These are phyloP conservation scores for Kokia cookei DNA, from an alignment of 441 rosid genomes.

Conservation along the genomic window DNA sequence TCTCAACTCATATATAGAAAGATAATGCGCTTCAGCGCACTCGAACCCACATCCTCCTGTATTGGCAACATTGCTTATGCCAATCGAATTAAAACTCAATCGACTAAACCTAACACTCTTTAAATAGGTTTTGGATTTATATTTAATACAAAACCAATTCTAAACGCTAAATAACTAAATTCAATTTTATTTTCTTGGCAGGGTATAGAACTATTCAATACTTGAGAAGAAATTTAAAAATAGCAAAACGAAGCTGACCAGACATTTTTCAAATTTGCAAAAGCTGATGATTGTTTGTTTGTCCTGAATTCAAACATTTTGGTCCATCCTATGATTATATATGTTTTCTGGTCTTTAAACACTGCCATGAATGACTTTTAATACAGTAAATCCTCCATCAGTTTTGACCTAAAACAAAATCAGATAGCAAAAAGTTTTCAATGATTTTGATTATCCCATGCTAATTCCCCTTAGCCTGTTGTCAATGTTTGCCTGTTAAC, in stretches of 20 bases:
- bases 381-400: constrained; percentile 13
- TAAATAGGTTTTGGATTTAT: too few species aligned
- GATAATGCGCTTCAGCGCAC: too few species aligned
- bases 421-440: constrained; percentile 4
- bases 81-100: too few species aligned
- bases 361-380: constrained; percentile 19
- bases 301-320: constrained; percentile 31
- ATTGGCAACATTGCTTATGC: too few species aligned
- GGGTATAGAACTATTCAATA: background rate
- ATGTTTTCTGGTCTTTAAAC: constrained; percentile 17
- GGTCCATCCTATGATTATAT: constrained; percentile 33
- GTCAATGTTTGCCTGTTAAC: constrained; percentile 4
- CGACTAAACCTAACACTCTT: too few species aligned
- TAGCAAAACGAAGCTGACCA: constrained; percentile 17
- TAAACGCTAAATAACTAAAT: too few species aligned
- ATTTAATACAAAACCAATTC: too few species aligned
- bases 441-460: constrained; percentile 20
- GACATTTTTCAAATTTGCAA: background rate
- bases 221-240: constrained; percentile 20
- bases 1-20: too few species aligned
- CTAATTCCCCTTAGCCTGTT: background rate
- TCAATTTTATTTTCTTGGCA: background rate
- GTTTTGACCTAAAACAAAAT: constrained; percentile 24
- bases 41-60: too few species aligned
- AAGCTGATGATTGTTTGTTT: constrained; percentile 19